Evolutionary conservation across 2,329 filamentous ascomycete species (phyloP).

Genomic region (Penicillium sclerotiorum): DNA sequence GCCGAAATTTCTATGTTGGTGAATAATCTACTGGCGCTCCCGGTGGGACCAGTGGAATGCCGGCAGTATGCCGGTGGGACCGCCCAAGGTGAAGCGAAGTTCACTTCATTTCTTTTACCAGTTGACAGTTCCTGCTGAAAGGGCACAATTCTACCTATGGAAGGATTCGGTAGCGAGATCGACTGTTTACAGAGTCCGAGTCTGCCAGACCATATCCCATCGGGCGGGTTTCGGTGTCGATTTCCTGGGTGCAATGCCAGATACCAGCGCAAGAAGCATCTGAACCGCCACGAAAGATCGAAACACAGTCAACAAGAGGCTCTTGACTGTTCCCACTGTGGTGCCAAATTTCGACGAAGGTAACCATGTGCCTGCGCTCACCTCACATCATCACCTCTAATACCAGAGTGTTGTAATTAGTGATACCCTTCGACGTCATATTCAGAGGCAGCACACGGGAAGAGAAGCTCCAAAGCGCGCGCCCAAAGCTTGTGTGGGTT

Average conservation of each 20-base stretch:
- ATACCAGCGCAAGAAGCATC: constrained; percentile 30
- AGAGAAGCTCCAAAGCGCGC: constrained; percentile 12
- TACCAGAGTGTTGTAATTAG: constrained; percentile 8
- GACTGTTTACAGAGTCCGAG: too few species aligned
- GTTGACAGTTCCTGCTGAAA: too few species aligned
- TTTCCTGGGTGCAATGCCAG: constrained; percentile 23
- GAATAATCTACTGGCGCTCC: too few species aligned
- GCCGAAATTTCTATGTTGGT: too few species aligned
- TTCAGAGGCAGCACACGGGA: constrained; percentile 16
- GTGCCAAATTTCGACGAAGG: constrained; percentile 21
- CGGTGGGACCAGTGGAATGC: too few species aligned
- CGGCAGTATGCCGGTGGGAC: too few species aligned
- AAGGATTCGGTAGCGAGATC: too few species aligned
- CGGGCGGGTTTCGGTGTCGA: constrained; percentile 11
- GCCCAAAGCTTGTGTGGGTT: constrained; percentile 21
- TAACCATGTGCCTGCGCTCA: too few species aligned
- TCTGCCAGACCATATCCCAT: too few species aligned
- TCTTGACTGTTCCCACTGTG: constrained; percentile 20
- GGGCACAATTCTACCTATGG: too few species aligned
- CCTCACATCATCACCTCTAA: not conserved
- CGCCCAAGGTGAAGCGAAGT: too few species aligned
- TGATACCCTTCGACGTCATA: constrained; percentile 33
- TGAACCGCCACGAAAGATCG: constrained; percentile 24
- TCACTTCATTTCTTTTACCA: too few species aligned
- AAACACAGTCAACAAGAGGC: constrained; percentile 17